phyloP scores from a whole-genome alignment of 768 basidiomycete species.

The Amyloporia xantha region DNA sequence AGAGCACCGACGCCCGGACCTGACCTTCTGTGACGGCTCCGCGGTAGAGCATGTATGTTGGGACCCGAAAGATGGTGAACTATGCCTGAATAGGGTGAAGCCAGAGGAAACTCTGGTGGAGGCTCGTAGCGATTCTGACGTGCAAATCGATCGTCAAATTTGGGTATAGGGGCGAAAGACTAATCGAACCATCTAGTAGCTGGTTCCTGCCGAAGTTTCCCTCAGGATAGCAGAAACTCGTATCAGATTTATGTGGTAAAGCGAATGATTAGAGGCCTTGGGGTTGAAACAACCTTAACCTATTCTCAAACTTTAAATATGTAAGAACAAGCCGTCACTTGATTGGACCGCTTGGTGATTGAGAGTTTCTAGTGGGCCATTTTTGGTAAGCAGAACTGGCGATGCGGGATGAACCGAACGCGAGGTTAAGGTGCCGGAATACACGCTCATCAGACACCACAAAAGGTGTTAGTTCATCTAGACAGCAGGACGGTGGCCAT shows the following conservation, averaged over 20 bases:
- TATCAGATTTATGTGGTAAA: slow-evolving; percentile 58
- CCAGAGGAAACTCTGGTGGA: slow-evolving; percentile 96
- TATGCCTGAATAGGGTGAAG: slow-evolving; percentile 88
- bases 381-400: slow-evolving; percentile 71
- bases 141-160: slow-evolving; percentile 95
- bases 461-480: slow-evolving; percentile 82
- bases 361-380: slow-evolving; percentile 69
- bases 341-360: slow-evolving; percentile 49
- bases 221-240: slow-evolving; percentile 64
- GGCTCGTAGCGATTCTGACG: slow-evolving; percentile 94
- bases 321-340: slow-evolving; percentile 50
- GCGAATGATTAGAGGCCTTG: slow-evolving; percentile 91
- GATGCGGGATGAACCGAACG: slow-evolving; percentile 67
- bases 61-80: slow-evolving; percentile 90
- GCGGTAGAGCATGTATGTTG: slow-evolving; percentile 80
- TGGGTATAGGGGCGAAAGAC: slow-evolving; percentile 96
- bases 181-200: slow-evolving; percentile 93
- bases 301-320: slow-evolving; percentile 70
- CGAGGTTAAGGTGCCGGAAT: slow-evolving; percentile 78
- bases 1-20: slow-evolving; percentile 72
- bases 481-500: slow-evolving; percentile 86
- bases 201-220: slow-evolving; percentile 91
- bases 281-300: slow-evolving; percentile 85
- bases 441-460: slow-evolving; percentile 80
- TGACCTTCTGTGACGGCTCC: slow-evolving; percentile 67